Conservation (phyloP, 805 yeast genomes). For the Debaryomyces castellii region DNA sequence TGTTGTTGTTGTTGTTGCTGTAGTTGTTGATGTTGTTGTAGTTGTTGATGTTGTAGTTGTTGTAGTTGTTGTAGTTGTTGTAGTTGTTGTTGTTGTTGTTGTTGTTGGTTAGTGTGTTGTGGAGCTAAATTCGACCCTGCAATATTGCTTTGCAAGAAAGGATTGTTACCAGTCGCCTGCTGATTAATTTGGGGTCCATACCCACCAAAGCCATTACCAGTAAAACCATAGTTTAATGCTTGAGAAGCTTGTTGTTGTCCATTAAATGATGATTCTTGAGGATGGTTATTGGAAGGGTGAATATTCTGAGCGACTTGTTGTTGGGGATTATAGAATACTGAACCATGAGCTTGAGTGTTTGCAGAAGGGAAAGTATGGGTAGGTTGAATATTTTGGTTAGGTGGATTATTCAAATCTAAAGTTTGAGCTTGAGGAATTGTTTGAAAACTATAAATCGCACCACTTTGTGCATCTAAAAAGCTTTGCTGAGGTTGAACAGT, state of each 20-base stretch:
- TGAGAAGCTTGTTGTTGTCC: conserved; percentile 12
- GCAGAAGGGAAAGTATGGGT: conserved; percentile 5
- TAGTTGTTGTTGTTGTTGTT: too few relatives aligned
- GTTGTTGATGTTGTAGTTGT: too few relatives aligned
- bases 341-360: background rate
- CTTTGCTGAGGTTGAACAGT: background rate
- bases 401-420: conserved; percentile 7
- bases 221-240: conserved; percentile 28
- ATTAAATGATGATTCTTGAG: conserved; percentile 6
- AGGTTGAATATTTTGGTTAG: conserved; percentile 7
- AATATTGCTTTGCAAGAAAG: conserved; percentile 14
- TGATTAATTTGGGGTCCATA: conserved; percentile 31
- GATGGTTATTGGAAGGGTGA: conserved; percentile 9
- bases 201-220: conserved; percentile 65
- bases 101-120: background rate
- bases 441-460: background rate
- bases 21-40: too few relatives aligned
- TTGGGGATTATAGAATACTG: conserved; percentile 7
- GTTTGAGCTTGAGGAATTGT: conserved; percentile 11
- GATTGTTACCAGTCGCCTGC: conserved; percentile 22
- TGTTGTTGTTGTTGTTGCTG: too few relatives aligned
- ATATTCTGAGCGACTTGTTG: conserved; percentile 11
- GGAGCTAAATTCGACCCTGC: background rate
- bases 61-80: too few relatives aligned
- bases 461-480: background rate